These are phyloP conservation scores for Kuraishia molischiana DNA, from an alignment of 805 yeast species.

Conservation along the genomic window DNA sequence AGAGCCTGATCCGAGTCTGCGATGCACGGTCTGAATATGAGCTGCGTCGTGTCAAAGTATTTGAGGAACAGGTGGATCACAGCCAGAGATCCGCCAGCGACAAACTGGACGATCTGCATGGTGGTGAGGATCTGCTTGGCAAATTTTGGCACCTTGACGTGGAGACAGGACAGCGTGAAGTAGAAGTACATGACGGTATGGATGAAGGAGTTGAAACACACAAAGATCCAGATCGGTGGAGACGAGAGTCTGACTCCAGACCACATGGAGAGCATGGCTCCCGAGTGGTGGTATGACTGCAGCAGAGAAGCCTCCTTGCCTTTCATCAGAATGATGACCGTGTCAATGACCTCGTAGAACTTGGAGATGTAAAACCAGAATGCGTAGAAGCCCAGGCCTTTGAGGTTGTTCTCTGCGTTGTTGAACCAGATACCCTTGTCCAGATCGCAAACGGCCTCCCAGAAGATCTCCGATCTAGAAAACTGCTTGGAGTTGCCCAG, in stretches of 20 bases:
- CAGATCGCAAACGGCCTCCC: constrained; percentile 53
- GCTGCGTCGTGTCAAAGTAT: constrained; percentile 40
- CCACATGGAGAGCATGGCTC: constrained; percentile 80
- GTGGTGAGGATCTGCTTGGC: constrained; percentile 54
- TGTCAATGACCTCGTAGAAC: constrained; percentile 64
- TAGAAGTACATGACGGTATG: constrained; percentile 69
- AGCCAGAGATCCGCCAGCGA: constrained; percentile 63
- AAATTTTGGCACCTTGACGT: constrained; percentile 44
- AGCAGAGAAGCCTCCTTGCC: constrained; percentile 58
- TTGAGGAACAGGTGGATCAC: constrained; percentile 50
- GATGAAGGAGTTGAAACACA: constrained; percentile 70
- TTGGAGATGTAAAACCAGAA: constrained; percentile 63
- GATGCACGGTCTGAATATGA: constrained; percentile 38
- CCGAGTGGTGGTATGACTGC: constrained; percentile 71
- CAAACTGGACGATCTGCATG: constrained; percentile 60
- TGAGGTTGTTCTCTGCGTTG: constrained; percentile 15
- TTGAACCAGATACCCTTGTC: constrained; percentile 48
- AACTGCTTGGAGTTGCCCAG: constrained; percentile 8
- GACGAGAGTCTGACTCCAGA: constrained; percentile 60
- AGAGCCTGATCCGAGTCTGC: constrained; percentile 49
- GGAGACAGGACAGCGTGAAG: constrained; percentile 50
- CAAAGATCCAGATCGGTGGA: constrained; percentile 76
- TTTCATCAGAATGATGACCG: constrained; percentile 54
- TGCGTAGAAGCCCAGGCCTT: constrained; percentile 47
- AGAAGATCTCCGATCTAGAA: constrained; percentile 30